phyloP scores from a whole-genome alignment of 495 filamentous ascomycete species.

The Cryomyces minteri region DNA sequence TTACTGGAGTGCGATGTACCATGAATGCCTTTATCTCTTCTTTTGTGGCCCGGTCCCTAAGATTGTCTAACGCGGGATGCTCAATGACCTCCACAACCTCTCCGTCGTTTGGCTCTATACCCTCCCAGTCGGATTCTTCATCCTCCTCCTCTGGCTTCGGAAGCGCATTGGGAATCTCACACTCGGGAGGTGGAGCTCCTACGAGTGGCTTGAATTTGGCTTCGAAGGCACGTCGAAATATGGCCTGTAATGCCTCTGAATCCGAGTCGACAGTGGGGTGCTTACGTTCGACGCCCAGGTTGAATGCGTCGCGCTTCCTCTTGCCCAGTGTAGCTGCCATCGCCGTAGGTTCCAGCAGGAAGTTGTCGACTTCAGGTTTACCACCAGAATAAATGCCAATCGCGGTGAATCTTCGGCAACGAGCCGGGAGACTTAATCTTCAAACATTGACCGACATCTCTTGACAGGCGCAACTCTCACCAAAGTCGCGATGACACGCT shows the following conservation, averaged over 20 bases:
- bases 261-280: not conserved
- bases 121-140: constrained; percentile 44
- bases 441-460: too few species aligned
- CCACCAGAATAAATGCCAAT: too few species aligned
- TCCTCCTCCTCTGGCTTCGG: constrained; percentile 12
- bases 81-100: constrained; percentile 45
- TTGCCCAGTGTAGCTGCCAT: constrained; percentile 12
- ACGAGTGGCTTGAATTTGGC: constrained; percentile 58
- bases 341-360: not conserved
- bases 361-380: too few species aligned
- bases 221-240: constrained; percentile 74
- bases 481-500: constrained; percentile 54
- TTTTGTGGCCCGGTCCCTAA: constrained; percentile 28
- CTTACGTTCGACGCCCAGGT: not conserved
- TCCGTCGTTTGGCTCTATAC: constrained; percentile 34
- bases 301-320: constrained; percentile 5
- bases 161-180: constrained; percentile 1
- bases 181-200: too few species aligned
- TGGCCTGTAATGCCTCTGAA: constrained; percentile 24
- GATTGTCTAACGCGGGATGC: constrained; percentile 20
- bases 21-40: constrained; percentile 62
- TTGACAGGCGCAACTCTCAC: too few species aligned
- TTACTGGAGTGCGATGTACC: constrained; percentile 24
- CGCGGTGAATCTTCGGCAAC: too few species aligned
- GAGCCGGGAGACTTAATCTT: too few species aligned